Evolutionary conservation across 179 eudicot species (phyloP).

Genomic region (Silene vulgaris): DNA sequence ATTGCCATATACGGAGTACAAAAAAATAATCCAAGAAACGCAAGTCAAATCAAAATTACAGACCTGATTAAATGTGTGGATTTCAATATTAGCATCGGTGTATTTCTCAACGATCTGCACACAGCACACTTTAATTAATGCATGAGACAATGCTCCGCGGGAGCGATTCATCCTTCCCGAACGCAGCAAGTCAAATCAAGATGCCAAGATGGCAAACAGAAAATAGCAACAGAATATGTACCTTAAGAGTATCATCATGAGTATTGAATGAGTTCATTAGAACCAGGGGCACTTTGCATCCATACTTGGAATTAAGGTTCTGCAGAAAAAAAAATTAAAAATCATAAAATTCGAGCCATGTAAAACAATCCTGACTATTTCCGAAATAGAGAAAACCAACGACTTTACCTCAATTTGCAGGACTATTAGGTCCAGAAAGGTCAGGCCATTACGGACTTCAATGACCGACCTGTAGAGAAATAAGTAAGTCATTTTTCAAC

Average conservation of each 20-base stretch:
- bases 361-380: not conserved
- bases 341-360: not conserved
- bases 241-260: constrained; percentile 94
- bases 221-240: constrained; percentile 7
- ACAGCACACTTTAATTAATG: constrained; percentile 18
- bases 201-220: not conserved
- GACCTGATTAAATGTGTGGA: constrained; percentile 98
- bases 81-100: constrained; percentile 61
- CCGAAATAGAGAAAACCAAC: not conserved
- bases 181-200: not conserved
- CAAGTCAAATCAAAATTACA: constrained; percentile 21
- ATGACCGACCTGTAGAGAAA: constrained; percentile 63
- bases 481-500: not conserved
- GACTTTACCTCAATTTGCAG: constrained; percentile 75
- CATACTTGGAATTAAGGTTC: constrained; percentile 76
- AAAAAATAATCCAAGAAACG: not conserved
- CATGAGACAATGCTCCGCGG: constrained; percentile 11
- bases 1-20: not conserved
- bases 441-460: constrained; percentile 92
- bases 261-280: constrained; percentile 99
- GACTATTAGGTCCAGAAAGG: constrained; percentile 91
- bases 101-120: constrained; percentile 87
- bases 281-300: constrained; percentile 88
- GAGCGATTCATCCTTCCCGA: too few species aligned
- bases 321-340: constrained; percentile 25